phyloP scores from a whole-genome alignment of 208 protist genomes.

The Wallacemonas sp. region DNA sequence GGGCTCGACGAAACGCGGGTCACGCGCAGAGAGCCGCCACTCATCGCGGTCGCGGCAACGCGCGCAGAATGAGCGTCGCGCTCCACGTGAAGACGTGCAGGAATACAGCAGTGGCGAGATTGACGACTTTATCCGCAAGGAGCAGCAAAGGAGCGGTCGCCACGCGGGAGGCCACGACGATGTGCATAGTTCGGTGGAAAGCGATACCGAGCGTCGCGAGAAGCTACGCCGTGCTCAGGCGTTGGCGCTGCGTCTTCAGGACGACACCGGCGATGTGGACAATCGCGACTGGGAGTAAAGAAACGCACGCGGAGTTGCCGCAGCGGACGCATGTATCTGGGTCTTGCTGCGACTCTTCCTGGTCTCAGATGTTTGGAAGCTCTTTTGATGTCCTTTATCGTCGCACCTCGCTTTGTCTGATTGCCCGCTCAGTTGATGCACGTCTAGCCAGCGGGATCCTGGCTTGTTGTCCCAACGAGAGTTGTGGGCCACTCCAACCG shows the following conservation, averaged over 20 bases:
- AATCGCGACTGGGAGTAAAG: not conserved
- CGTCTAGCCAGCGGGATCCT: no score
- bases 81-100: not conserved
- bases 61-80: not conserved
- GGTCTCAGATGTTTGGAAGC: no score
- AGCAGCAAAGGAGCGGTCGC: constrained; percentile 1
- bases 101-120: constrained; percentile 9
- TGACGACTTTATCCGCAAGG: constrained; percentile 17
- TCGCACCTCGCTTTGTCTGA: no score
- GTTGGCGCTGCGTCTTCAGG: not conserved
- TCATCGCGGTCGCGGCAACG: not conserved
- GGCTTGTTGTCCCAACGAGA: no score
- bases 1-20: not conserved
- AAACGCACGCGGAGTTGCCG: no score
- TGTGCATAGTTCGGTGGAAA: not conserved
- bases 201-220: constrained; percentile 4
- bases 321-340: no score
- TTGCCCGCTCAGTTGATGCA: no score
- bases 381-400: no score
- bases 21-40: not conserved
- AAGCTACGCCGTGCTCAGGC: constrained; percentile 8
- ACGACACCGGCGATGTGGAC: not conserved
- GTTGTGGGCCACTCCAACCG: no score
- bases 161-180: not conserved
- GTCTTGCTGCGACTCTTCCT: no score